Evolutionary conservation across 2,329 filamentous ascomycete species (phyloP).

Genomic region (Penicillium sp.): DNA sequence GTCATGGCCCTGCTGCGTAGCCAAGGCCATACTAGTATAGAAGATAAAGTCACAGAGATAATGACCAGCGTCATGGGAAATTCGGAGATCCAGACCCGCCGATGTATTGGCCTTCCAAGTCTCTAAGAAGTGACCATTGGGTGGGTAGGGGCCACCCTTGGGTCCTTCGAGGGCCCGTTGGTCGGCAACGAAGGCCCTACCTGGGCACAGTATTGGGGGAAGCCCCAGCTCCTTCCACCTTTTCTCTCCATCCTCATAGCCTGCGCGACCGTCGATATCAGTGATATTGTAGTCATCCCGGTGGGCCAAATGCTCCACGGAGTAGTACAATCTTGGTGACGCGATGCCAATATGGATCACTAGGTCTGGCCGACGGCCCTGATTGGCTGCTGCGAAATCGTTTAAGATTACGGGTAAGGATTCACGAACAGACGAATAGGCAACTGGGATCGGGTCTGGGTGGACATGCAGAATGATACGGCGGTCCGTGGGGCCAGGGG

Average conservation of each 20-base stretch:
- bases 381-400: conserved; percentile 40
- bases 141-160: conserved; percentile 26
- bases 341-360: conserved; percentile 81
- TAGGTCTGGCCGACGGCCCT: conserved; percentile 57
- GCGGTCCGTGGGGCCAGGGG: conserved; percentile 23
- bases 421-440: conserved; percentile 65
- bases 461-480: conserved; percentile 51
- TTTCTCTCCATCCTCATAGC: conserved; percentile 48
- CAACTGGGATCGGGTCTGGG: conserved; percentile 66
- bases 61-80: conserved; percentile 69
- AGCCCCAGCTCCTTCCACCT: conserved; percentile 53
- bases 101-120: conserved; percentile 36
- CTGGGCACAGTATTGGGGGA: conserved; percentile 55
- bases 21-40: conserved; percentile 62
- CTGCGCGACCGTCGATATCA: conserved; percentile 63
- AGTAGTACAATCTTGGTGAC: conserved; percentile 62
- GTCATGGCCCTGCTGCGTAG: conserved; percentile 30
- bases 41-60: conserved; percentile 80
- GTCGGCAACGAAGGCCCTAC: conserved; percentile 22
- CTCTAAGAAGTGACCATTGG: conserved; percentile 35
- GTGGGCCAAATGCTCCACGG: conserved; percentile 68
- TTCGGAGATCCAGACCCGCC: conserved; percentile 44
- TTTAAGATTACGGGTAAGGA: conserved; percentile 65
- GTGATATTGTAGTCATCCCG: conserved; percentile 68
- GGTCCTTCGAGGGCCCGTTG: not conserved